These are phyloP conservation scores for Eutypa lata DNA, from an alignment of 2,329 filamentous ascomycete genomes.

Conservation along the genomic window DNA sequence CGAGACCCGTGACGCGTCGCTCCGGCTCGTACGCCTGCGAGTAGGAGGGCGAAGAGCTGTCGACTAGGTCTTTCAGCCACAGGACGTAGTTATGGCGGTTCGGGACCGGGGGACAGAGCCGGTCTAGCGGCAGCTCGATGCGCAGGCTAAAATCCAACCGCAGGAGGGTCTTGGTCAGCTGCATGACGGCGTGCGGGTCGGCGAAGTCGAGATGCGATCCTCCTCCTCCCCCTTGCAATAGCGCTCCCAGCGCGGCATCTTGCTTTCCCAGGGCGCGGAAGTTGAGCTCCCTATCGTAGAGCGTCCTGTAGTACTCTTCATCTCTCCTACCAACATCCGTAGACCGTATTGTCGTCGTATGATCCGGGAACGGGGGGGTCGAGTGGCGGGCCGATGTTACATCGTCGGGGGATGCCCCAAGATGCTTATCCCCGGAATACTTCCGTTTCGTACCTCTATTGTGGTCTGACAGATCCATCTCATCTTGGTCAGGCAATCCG, in stretches of 20 bases:
- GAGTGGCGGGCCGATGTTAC: not conserved
- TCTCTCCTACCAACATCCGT: not conserved
- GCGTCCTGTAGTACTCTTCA: slow-evolving; percentile 21
- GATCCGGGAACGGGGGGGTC: not conserved
- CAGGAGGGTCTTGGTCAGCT: slow-evolving; percentile 76
- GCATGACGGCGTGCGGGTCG: slow-evolving; percentile 72
- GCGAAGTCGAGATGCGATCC: slow-evolving; percentile 69
- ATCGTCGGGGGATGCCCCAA: not conserved
- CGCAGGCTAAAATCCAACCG: slow-evolving; percentile 70
- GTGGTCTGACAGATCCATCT: not conserved
- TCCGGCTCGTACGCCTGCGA: slow-evolving; percentile 38
- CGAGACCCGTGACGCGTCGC: slow-evolving; percentile 65
- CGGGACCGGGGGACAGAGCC: slow-evolving; percentile 81
- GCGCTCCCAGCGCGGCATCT: slow-evolving; percentile 19
- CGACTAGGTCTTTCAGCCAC: slow-evolving; percentile 81
- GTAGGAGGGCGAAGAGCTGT: slow-evolving; percentile 57
- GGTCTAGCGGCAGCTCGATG: slow-evolving; percentile 69
- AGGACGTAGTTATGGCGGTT: slow-evolving; percentile 84
- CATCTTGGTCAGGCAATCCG: not conserved
- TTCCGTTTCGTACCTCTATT: slow-evolving; percentile 19
- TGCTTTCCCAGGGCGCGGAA: slow-evolving; percentile 21
- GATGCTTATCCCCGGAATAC: slow-evolving; percentile 15
- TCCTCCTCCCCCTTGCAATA: slow-evolving; percentile 19
- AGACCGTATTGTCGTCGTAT: too few relatives aligned
- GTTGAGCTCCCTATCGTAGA: slow-evolving; percentile 23